These are phyloP conservation scores for Trichopus zeylanicus DNA, from an alignment of 116 monocot genomes.

Conservation along the genomic window DNA sequence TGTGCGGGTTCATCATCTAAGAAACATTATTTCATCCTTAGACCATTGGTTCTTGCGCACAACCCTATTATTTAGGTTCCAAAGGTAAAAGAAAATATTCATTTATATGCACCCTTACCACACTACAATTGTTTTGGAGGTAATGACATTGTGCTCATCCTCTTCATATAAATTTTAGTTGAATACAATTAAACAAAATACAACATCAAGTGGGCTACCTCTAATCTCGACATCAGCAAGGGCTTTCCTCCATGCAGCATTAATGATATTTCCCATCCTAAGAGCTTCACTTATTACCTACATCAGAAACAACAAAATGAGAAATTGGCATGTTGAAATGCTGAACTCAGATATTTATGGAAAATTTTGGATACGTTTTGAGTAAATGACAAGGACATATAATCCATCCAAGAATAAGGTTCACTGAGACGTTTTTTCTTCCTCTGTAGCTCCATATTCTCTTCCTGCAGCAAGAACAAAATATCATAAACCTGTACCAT, in stretches of 20 bases:
- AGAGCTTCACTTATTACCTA: constrained; percentile 47
- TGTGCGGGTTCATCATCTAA: too few relatives aligned
- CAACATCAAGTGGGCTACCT: neutral
- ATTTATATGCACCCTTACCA: too few relatives aligned
- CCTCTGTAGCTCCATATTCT: constrained; percentile 36
- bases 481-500: too few relatives aligned
- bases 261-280: constrained; percentile 41
- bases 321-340: neutral
- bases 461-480: constrained; percentile 21
- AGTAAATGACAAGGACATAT: constrained; percentile 31
- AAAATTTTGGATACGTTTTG: constrained; percentile 19
- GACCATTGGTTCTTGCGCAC: too few relatives aligned
- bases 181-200: too few relatives aligned
- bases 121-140: too few relatives aligned
- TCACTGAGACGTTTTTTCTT: constrained; percentile 14
- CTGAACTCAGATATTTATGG: neutral
- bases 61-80: too few relatives aligned
- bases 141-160: too few relatives aligned
- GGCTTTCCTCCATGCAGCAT: constrained; percentile 26
- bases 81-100: neutral
- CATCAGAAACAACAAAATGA: neutral
- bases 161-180: too few relatives aligned
- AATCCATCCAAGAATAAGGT: constrained; percentile 20
- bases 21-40: too few relatives aligned
- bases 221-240: constrained; percentile 28